Evolutionary conservation across 2,329 filamentous ascomycete species (phyloP).

Genomic region (Hypoxylon rubiginosum): DNA sequence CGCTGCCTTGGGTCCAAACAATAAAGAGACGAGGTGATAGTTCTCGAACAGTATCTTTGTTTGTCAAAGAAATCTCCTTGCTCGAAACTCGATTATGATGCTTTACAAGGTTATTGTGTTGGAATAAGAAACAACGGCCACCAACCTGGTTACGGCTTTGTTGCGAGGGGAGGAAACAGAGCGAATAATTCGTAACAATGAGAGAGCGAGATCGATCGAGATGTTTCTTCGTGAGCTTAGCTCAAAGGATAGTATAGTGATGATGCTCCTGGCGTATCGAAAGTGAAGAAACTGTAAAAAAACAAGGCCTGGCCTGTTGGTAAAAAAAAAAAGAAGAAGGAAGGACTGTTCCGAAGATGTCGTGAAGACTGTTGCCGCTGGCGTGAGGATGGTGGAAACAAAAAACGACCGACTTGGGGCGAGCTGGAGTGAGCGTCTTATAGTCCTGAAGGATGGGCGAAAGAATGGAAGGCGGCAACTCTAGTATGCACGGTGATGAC

Average conservation of each 20-base stretch:
- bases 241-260: constrained; percentile 52
- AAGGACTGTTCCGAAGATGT: constrained; percentile 51
- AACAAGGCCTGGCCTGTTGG: constrained; percentile 55
- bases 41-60: constrained; percentile 29
- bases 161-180: constrained; percentile 42
- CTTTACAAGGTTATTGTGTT: constrained; percentile 38
- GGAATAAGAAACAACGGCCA: constrained; percentile 26
- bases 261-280: constrained; percentile 59
- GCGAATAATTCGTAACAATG: constrained; percentile 41
- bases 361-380: constrained; percentile 48
- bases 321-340: constrained; percentile 53
- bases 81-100: constrained; percentile 6
- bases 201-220: constrained; percentile 46
- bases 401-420: constrained; percentile 54
- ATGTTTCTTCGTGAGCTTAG: constrained; percentile 46
- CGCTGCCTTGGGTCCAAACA: constrained; percentile 15
- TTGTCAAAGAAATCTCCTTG: constrained; percentile 1
- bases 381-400: constrained; percentile 52
- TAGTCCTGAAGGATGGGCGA: constrained; percentile 44
- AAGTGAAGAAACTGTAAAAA: constrained; percentile 47
- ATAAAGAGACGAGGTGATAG: constrained; percentile 25
- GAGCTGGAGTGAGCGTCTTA: constrained; percentile 50
- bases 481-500: constrained; percentile 46
- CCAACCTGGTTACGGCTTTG: constrained; percentile 49
- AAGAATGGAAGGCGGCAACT: constrained; percentile 44